These are phyloP conservation scores for Coffea canephora DNA, from an alignment of 257 asterid genomes.

Conservation along the genomic window DNA sequence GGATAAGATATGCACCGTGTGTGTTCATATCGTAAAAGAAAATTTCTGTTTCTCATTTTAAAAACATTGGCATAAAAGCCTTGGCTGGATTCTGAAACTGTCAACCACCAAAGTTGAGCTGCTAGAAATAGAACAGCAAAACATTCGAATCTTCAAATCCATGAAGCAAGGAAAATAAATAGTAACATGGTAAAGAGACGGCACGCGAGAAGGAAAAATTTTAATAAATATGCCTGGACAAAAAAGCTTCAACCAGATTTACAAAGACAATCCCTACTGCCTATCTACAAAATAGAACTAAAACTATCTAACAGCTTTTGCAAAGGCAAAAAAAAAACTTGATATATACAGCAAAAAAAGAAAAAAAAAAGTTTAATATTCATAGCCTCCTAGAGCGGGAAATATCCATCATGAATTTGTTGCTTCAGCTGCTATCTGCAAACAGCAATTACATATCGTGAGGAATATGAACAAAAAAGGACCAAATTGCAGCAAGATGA, in stretches of 20 bases:
- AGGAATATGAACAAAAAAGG: neutral
- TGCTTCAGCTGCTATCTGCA: neutral
- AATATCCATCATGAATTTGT: neutral
- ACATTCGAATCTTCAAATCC: neutral
- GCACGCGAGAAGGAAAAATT: neutral
- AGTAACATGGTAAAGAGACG: neutral
- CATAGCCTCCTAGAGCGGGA: neutral
- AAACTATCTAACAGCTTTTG: neutral
- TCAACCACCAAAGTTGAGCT: neutral
- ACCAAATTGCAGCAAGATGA: neutral
- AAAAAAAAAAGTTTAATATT: neutral
- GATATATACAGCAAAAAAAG: neutral
- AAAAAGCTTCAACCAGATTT: neutral
- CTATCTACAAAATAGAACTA: neutral
- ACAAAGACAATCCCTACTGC: neutral
- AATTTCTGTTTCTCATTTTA: no score
- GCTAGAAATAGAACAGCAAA: neutral
- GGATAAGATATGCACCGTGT: no score
- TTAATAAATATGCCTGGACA: neutral
- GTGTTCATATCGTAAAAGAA: no score
- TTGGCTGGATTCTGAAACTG: neutral
- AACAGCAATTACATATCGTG: neutral
- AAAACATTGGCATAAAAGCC: no score
- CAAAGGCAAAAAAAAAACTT: neutral
- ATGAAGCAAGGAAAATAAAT: neutral